Percentiles rank a stretch among this genome's conserved stretches.
Conservation (phyloP, 2,329 filamentous ascomycete genomes). For the Ceratocystis cacaofunesta region DNA sequence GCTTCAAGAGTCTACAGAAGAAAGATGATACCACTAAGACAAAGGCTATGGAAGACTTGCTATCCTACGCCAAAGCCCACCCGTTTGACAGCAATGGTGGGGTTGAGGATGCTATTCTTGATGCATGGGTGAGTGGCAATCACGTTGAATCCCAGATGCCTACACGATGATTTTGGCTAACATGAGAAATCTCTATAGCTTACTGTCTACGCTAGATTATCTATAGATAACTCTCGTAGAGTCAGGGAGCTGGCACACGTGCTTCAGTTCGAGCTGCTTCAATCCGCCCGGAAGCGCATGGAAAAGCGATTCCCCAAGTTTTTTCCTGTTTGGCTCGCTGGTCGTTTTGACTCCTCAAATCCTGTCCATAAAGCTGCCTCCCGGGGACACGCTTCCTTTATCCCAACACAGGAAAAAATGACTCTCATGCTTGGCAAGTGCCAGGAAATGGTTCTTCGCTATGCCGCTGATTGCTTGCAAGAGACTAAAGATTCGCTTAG, state of each 20-base stretch:
- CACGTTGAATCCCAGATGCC: conserved; percentile 13
- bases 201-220: conserved; percentile 71
- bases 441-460: conserved; percentile 66
- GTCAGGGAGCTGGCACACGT: conserved; percentile 77
- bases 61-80: conserved; percentile 44
- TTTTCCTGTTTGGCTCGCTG: conserved; percentile 81
- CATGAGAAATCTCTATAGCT: conserved; percentile 35
- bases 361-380: conserved; percentile 60
- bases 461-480: conserved; percentile 62
- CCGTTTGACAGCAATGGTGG: conserved; percentile 41
- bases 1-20: conserved; percentile 86
- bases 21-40: conserved; percentile 86
- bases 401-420: conserved; percentile 67
- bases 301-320: conserved; percentile 63
- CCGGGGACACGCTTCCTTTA: conserved; percentile 60
- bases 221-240: conserved; percentile 75
- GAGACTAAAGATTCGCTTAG: conserved; percentile 74
- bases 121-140: conserved; percentile 57
- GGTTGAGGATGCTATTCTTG: conserved; percentile 67
- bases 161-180: background rate
- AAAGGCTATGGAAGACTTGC: conserved; percentile 77
- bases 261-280: conserved; percentile 49
- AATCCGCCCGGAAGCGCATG: conserved; percentile 62
- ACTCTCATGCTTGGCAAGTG: conserved; percentile 65
- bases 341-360: conserved; percentile 73